phyloP scores from a whole-genome alignment of 345 rosid genomes.

The Aegle marmelos region DNA sequence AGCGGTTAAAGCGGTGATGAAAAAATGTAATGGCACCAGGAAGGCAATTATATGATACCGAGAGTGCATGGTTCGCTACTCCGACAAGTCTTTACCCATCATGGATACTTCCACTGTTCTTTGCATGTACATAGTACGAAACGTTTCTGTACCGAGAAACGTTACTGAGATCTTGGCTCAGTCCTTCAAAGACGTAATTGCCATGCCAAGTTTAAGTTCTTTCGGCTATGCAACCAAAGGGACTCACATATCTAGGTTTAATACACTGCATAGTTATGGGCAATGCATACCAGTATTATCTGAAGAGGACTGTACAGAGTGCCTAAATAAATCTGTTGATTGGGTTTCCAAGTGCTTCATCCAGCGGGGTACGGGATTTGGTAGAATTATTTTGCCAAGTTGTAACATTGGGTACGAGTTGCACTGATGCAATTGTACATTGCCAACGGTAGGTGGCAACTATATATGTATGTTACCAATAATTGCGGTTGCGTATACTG shows the following conservation, averaged over 20 bases:
- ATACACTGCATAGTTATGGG: conserved; percentile 1
- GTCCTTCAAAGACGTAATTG: neutral
- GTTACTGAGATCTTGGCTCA: neutral
- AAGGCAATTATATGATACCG: conserved; percentile 29
- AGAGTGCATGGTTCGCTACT: conserved; percentile 33
- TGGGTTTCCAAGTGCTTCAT: neutral
- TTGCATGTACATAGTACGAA: neutral
- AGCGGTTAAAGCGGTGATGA: neutral
- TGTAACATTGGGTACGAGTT: conserved; percentile 20
- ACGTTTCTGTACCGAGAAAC: neutral
- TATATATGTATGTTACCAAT: no score
- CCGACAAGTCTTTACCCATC: conserved; percentile 9
- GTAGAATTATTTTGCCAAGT: conserved; percentile 14
- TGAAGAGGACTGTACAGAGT: neutral
- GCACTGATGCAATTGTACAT: no score
- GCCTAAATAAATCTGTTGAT: neutral
- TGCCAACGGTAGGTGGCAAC: no score
- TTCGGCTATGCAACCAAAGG: neutral
- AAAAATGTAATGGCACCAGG: conserved; percentile 22
- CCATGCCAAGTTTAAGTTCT: neutral
- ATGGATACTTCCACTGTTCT: neutral
- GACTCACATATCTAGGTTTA: neutral
- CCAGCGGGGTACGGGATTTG: neutral
- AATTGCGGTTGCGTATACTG: no score
- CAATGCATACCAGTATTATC: conserved; percentile 25